These are phyloP conservation scores for Chlamydomonas urium DNA, from an alignment of 139 green algal species.

Conservation along the genomic window DNA sequence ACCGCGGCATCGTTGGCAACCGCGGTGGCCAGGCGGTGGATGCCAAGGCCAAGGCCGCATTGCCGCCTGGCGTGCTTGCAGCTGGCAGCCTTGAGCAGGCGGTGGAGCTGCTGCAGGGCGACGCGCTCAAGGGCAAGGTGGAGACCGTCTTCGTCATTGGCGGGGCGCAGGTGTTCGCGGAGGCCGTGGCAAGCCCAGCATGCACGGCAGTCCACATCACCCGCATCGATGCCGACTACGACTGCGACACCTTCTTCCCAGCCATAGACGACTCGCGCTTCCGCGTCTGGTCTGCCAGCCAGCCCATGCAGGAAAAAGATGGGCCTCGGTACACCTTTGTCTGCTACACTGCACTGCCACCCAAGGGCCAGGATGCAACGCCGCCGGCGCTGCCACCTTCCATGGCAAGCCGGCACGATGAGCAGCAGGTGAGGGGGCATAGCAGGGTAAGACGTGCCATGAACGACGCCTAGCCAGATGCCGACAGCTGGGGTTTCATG, in stretches of 20 bases:
- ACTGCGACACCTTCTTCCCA: constrained; percentile 93
- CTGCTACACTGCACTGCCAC: constrained; percentile 53
- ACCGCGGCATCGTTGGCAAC: neutral
- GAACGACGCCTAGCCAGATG: no score
- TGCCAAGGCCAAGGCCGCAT: neutral
- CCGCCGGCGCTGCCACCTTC: constrained; percentile 17
- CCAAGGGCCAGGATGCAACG: neutral
- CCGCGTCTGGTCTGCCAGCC: constrained; percentile 63
- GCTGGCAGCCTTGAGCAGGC: constrained; percentile 67
- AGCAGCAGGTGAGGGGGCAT: constrained; percentile 66
- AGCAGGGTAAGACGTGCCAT: neutral
- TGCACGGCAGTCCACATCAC: constrained; percentile 82
- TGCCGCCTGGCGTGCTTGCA: constrained; percentile 47
- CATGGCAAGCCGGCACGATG: constrained; percentile 72
- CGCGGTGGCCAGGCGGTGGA: no score
- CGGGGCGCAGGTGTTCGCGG: constrained; percentile 72
- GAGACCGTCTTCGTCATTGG: constrained; percentile 96
- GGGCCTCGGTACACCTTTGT: constrained; percentile 63
- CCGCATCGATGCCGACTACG: constrained; percentile 56
- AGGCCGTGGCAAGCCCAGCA: constrained; percentile 61
- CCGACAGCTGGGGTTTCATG: no score
- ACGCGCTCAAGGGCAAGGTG: constrained; percentile 38
- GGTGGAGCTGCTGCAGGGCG: constrained; percentile 54
- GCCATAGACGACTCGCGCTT: constrained; percentile 57
- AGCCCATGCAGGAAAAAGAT: constrained; percentile 28